Evolutionary conservation across 345 rosid species (phyloP).

Genomic region (Acer campestre): DNA sequence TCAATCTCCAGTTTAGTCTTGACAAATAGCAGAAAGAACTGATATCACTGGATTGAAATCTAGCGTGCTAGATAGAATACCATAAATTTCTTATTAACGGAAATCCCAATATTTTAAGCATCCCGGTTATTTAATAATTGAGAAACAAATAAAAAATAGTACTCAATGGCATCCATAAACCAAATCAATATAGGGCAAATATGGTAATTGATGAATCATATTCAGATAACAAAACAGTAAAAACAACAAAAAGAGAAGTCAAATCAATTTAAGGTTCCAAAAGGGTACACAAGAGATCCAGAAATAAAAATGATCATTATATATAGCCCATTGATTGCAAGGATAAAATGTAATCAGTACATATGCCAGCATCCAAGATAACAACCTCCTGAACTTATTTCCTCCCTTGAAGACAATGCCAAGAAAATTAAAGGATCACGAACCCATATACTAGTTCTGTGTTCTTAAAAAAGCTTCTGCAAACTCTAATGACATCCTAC

Average conservation of each 20-base stretch:
- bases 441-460: conserved; percentile 43
- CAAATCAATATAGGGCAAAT: background rate
- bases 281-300: conserved; percentile 28
- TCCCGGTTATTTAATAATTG: background rate
- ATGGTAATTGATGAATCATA: background rate
- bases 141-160: background rate
- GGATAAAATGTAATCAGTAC: conserved; percentile 47
- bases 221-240: background rate
- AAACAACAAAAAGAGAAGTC: conserved; percentile 11
- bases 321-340: conserved; percentile 34
- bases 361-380: conserved; percentile 40
- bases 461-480: conserved; percentile 36
- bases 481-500: conserved; percentile 47
- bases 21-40: background rate
- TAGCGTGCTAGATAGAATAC: background rate
- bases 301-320: conserved; percentile 26
- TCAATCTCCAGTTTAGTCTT: background rate
- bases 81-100: background rate
- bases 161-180: background rate
- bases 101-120: background rate
- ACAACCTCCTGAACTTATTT: conserved; percentile 43
- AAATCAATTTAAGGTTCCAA: conserved; percentile 16
- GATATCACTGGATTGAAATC: background rate
- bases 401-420: conserved; percentile 38
- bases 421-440: conserved; percentile 38